phyloP scores from a whole-genome alignment of 208 protist genomes.

The Blastocrithidia nonstop region DNA sequence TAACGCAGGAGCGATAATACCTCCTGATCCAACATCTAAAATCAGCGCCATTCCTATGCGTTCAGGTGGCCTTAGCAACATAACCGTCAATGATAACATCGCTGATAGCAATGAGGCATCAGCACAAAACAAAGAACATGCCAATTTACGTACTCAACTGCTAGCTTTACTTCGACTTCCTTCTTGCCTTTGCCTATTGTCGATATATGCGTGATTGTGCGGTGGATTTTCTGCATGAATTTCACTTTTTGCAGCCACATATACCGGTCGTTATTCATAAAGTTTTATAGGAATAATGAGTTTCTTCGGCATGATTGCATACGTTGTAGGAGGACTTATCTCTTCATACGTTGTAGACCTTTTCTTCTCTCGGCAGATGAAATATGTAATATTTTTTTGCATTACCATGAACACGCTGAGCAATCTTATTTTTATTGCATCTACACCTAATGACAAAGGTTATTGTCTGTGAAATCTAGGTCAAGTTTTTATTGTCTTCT shows the following conservation, averaged over 20 bases:
- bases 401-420: slow-evolving; percentile 60
- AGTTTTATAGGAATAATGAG: slow-evolving; percentile 74
- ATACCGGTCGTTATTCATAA: slow-evolving; percentile 36
- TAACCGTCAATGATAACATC: background rate
- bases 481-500: slow-evolving; percentile 46
- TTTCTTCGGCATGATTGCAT: slow-evolving; percentile 66
- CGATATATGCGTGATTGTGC: slow-evolving; percentile 73
- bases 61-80: background rate
- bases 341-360: slow-evolving; percentile 65
- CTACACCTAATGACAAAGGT: slow-evolving; percentile 57
- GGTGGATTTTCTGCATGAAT: slow-evolving; percentile 76
- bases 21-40: background rate
- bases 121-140: slow-evolving; percentile 15
- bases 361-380: slow-evolving; percentile 77
- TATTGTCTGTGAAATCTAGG: slow-evolving; percentile 57
- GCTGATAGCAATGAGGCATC: slow-evolving; percentile 6
- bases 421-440: slow-evolving; percentile 68
- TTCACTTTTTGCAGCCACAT: slow-evolving; percentile 68
- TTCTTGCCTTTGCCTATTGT: slow-evolving; percentile 59
- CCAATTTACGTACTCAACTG: slow-evolving; percentile 32
- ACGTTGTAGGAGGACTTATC: slow-evolving; percentile 55
- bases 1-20: background rate
- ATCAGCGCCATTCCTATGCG: no score
- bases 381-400: slow-evolving; percentile 81
- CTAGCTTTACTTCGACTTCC: slow-evolving; percentile 25